Percentiles rank a stretch among this genome's conserved stretches.
phyloP scores from a whole-genome alignment of 2,329 filamentous ascomycete genomes.

The Camptophora hylomeconis region DNA sequence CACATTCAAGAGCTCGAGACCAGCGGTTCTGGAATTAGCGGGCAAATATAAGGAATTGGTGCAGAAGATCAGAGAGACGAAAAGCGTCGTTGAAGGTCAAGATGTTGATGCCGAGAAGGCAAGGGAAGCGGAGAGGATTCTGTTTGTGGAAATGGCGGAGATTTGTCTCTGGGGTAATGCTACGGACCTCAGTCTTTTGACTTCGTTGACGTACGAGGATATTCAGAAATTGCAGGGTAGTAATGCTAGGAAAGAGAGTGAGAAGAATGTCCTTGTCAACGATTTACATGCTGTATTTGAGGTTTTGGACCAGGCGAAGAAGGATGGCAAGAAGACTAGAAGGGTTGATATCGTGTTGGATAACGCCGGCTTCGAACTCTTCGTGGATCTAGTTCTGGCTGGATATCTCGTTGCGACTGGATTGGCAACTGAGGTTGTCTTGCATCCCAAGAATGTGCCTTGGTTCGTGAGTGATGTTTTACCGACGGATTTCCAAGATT shows the following conservation, averaged over 20 bases:
- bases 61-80: slow-evolving; percentile 22
- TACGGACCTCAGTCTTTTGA: slow-evolving; percentile 21
- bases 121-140: slow-evolving; percentile 21
- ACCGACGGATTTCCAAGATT: slow-evolving; percentile 69
- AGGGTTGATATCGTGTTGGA: slow-evolving; percentile 91
- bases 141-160: slow-evolving; percentile 23
- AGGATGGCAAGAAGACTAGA: slow-evolving; percentile 51
- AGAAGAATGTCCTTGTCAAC: slow-evolving; percentile 86
- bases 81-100: slow-evolving; percentile 32
- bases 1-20: slow-evolving; percentile 18
- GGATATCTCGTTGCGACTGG: slow-evolving; percentile 77
- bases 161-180: slow-evolving; percentile 24
- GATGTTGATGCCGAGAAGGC: slow-evolving; percentile 30
- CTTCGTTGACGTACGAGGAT: slow-evolving; percentile 43
- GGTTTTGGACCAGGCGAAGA: slow-evolving; percentile 51
- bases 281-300: slow-evolving; percentile 64
- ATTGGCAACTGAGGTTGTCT: slow-evolving; percentile 72
- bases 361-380: slow-evolving; percentile 94
- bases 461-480: slow-evolving; percentile 98
- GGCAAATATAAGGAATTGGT: slow-evolving; percentile 17
- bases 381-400: slow-evolving; percentile 83
- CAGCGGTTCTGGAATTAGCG: slow-evolving; percentile 18
- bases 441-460: slow-evolving; percentile 88
- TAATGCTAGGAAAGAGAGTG: slow-evolving; percentile 69
- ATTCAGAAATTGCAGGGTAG: slow-evolving; percentile 93